Evolutionary conservation across 176 grass and related monocot species (phyloP), one percentile per base, ranked within the genome.

Genomic region (Raddia distichophylla): DNA sequence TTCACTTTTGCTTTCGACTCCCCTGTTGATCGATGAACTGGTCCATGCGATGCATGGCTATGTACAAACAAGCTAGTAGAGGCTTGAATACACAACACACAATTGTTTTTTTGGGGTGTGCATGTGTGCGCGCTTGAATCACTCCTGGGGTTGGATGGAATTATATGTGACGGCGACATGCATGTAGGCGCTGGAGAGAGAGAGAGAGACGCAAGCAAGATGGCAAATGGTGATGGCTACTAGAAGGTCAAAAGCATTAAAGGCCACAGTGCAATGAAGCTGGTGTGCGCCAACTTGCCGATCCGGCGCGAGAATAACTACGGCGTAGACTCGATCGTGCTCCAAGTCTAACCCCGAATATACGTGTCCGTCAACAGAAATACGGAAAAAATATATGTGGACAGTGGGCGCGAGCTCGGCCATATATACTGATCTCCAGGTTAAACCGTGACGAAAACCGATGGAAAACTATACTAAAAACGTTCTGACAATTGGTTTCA

Each of bases 231-330:
- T 77, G 83, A 86, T 74, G 83, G 78, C 74, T 64, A 85, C 83
- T 63, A 83, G 79, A 86, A 55, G 88, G 88, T 79, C 88, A 90
- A 86, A 83, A 83, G 83, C 88, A 86, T 90, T 78, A 82, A 86
- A 90, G 40, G 83, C 19, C 67, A 49, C 59, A 48, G 51, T 68
- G 67, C 82, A 76, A 77, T 27, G 27, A 27, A 27, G 27, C 27
- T 27, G 83, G 72, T 77, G 83, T 77, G 71, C 77, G 82, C 73
- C 78, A 77, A 82, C 83, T 82, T 72, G 78, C 58, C 64, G 51
- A 64, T 52, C 50, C 67, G 60, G 57, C 63, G 55, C 17, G 8
- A 63, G 63, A 48, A 63, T 49, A 58, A 57, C 69, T 66, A 49
- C 79, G 53, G 74, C 74, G 60, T 79, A 82, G 79, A 86, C 79